phyloP scores from a whole-genome alignment of 164 flowering plant species.

The Chloranthus sessilifolius region DNA sequence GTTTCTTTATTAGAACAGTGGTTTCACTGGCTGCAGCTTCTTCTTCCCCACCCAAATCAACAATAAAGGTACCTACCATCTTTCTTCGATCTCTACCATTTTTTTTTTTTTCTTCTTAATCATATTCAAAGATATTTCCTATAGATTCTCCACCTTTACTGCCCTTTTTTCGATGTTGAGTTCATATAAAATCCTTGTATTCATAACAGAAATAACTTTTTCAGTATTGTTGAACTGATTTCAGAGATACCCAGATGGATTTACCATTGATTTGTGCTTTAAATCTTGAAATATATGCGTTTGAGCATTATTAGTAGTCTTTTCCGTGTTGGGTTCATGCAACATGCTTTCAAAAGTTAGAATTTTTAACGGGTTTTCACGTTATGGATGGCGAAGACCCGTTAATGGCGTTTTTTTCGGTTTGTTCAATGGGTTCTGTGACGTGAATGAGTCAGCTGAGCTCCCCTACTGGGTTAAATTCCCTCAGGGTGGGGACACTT shows the following conservation, averaged over 20 bases:
- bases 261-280: background rate
- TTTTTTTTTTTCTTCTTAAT: too few species aligned
- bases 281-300: background rate
- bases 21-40: too few species aligned
- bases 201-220: too few species aligned
- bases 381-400: background rate
- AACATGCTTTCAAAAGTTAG: slow-evolving; percentile 27
- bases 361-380: slow-evolving; percentile 10
- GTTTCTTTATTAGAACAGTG: too few species aligned
- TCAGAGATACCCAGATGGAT: background rate
- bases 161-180: slow-evolving; percentile 1
- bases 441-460: slow-evolving; percentile 38
- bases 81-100: background rate
- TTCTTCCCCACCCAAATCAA: slow-evolving; percentile 1
- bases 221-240: slow-evolving; percentile 1
- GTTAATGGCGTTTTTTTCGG: slow-evolving; percentile 2
- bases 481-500: slow-evolving; percentile 10
- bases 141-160: background rate
- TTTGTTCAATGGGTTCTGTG: slow-evolving; percentile 22
- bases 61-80: background rate
- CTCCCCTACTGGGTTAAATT: slow-evolving; percentile 55
- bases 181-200: background rate
- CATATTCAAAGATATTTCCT: too few species aligned
- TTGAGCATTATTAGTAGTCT: background rate
- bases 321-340: slow-evolving; percentile 7